These are phyloP conservation scores for Fusarium sp. DNA, from an alignment of 2,329 filamentous ascomycete species.

Conservation along the genomic window DNA sequence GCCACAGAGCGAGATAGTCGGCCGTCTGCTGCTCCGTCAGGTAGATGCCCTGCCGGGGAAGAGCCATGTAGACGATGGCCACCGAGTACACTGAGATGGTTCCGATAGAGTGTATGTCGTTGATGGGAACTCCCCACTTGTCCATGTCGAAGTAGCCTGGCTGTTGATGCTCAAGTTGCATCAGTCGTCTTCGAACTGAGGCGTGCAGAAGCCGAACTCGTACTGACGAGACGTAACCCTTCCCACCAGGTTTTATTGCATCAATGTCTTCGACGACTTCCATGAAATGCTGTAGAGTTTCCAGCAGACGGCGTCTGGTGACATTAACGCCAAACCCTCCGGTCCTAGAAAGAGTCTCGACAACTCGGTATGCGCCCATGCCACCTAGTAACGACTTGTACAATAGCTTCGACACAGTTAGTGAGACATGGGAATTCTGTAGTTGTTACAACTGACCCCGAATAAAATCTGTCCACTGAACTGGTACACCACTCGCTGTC, in stretches of 20 bases:
- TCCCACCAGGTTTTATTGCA: slow-evolving; percentile 72
- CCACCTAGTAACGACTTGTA: slow-evolving; percentile 75
- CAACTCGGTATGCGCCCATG: slow-evolving; percentile 77
- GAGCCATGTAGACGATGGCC: slow-evolving; percentile 72
- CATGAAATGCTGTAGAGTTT: slow-evolving; percentile 81
- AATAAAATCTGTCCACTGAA: slow-evolving; percentile 76
- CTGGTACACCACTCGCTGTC: slow-evolving; percentile 81
- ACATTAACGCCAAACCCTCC: slow-evolving; percentile 78
- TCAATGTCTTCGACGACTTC: slow-evolving; percentile 74
- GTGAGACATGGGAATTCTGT: not conserved
- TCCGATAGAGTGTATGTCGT: slow-evolving; percentile 78
- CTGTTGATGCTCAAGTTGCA: slow-evolving; percentile 63
- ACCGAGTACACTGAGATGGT: slow-evolving; percentile 78
- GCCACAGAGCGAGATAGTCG: slow-evolving; percentile 81
- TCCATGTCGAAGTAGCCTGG: slow-evolving; percentile 70
- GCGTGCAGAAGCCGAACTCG: slow-evolving; percentile 74
- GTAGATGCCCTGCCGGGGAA: slow-evolving; percentile 79
- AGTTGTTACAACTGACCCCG: slow-evolving; percentile 52
- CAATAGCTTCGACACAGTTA: slow-evolving; percentile 56
- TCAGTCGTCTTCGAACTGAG: slow-evolving; percentile 70
- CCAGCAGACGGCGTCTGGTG: slow-evolving; percentile 69
- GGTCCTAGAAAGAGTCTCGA: slow-evolving; percentile 78
- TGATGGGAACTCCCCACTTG: slow-evolving; percentile 73
- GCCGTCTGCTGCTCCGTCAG: slow-evolving; percentile 68
- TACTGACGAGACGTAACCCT: slow-evolving; percentile 69